Conservation (phyloP, 306 rosid species). For the Boehmeria nivea region DNA sequence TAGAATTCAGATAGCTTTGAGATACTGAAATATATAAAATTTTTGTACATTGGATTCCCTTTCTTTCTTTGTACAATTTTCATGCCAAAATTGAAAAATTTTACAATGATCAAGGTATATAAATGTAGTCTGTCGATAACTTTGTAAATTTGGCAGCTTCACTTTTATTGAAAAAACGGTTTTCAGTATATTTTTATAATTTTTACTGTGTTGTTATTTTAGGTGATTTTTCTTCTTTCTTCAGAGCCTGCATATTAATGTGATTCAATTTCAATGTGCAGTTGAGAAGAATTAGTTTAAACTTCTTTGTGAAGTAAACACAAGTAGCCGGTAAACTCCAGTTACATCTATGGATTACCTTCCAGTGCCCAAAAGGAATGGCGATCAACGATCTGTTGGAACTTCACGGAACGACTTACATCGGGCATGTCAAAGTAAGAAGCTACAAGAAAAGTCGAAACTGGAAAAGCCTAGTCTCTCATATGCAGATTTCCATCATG, state of each 20-base stretch:
- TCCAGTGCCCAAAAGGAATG: conserved; percentile 26
- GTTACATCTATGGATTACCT: conserved; percentile 38
- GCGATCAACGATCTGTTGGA: conserved; percentile 27
- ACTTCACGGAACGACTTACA: conserved; percentile 14
- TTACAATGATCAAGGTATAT: too few relatives aligned
- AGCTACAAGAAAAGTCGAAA: conserved; percentile 32
- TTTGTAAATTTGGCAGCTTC: too few relatives aligned
- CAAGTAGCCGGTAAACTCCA: conserved; percentile 21
- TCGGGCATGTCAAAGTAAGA: conserved; percentile 32
- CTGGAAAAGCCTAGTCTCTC: conserved; percentile 40
- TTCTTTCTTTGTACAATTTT: too few relatives aligned
- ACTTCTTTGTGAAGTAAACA: conserved; percentile 24
- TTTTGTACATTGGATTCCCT: too few relatives aligned
- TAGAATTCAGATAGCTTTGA: too few relatives aligned
- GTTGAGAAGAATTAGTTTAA: conserved; percentile 21
- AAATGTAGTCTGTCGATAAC: background rate
- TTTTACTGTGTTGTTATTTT: background rate
- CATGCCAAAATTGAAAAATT: too few relatives aligned
- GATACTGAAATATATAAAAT: too few relatives aligned
- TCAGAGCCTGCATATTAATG: conserved; percentile 15
- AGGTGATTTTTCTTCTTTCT: background rate
- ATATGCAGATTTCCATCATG: conserved; percentile 56
- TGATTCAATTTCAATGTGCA: conserved; percentile 19
- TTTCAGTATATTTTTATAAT: background rate
- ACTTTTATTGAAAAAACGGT: background rate